Base-by-base conservation (phyloP, 805 yeast genomes). In the Kodamaea hsintzibuensis region DNA sequence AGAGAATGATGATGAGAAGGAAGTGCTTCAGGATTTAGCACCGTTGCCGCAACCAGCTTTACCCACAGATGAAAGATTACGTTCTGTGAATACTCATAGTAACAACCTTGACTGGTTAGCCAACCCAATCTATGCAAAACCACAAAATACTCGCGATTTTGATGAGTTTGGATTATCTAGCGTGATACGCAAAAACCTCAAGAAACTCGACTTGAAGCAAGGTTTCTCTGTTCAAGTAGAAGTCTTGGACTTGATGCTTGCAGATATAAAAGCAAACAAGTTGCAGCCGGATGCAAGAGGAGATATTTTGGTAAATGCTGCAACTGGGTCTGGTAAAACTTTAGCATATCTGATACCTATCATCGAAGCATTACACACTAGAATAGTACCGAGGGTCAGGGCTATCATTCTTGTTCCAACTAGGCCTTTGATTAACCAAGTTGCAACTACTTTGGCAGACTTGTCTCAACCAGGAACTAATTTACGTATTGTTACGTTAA, bases 281-380 rank as follows among this genome's bases (percentile, higher is more conserved):
- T 59, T 79, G 17, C 69, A 69, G 16, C 86, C 89, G 1, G 83
- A 78, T 51, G 75, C 81, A 42, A 74, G 76, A 53, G 93, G 93
- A 19, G 96, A 95, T 69, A 69, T 91, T 16, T 74, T 93, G 45
- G 96, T 93, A 5, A 92, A 93, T 69, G 96, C 99, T 1, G 83
- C 96, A 9, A 93, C 99, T 0, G 99, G 99, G 43, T 88, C 96
- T 0, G 99, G 99, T 63, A 93, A 93, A 66, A 93, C 99, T 0
- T 74, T 95, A 52, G 96, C 97, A 1, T 93, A 93, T 64, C 78
- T 84, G 49, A 78, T 93, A 1, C 98, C 99, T 1, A 80, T 95
- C 7, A 77, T 95, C 1, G 91, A 92, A 56, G 72, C 83, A 2
- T 74, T 93, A 50, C 72, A 77, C 13, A 69, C 72, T 7, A 79